Evolutionary conservation across 441 rosid species (phyloP), one percentile per base, ranked within the genome.

Genomic region (Pelargonium australe): DNA sequence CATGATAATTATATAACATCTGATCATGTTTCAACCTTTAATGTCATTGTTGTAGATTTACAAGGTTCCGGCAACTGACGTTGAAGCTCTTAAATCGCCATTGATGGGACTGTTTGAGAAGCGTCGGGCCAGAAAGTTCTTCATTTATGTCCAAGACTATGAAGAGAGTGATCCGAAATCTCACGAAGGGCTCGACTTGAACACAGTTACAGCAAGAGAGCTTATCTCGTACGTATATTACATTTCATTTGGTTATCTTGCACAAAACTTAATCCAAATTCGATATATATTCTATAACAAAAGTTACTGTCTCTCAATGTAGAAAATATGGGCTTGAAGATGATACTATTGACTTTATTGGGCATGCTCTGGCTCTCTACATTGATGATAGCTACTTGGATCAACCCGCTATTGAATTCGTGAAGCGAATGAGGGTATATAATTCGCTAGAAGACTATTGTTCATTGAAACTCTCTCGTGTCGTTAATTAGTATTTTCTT

Each of bases 251-350:
- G 31, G 31, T 28, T 34, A 34, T 20, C 23, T 20, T 34, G 40
- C 5, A 34, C 40, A 34, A 34, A 34, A 34, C 40, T 34, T 34
- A 34, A 34, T 34, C 40, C 40, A 34, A 34, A 34, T 34, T 34
- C 7, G 40, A 34, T 5, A 34, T 34, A 1, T 34, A 34, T 34
- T 34, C 40, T 34, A 34, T 34, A 34, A 34, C 40, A 34, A 34
- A 34, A 34, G 40, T 34, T 34, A 34, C 40, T 34, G 40, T 45
- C 34, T 64, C 20, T 20, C 49, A 44, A 69, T 73, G 67, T 19
- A 88, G 93, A 28, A 88, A 85, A 78, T 88, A 86, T 16, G 90
- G 93, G 61, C 87, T 88, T 25, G 93, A 88, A 78, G 93, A 88
- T 68, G 86, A 88, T 76, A 88, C 93, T 12, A 72, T 86, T 45